Base-by-base conservation (phyloP, 345 rosid genomes). In the Passiflora organensis region DNA sequence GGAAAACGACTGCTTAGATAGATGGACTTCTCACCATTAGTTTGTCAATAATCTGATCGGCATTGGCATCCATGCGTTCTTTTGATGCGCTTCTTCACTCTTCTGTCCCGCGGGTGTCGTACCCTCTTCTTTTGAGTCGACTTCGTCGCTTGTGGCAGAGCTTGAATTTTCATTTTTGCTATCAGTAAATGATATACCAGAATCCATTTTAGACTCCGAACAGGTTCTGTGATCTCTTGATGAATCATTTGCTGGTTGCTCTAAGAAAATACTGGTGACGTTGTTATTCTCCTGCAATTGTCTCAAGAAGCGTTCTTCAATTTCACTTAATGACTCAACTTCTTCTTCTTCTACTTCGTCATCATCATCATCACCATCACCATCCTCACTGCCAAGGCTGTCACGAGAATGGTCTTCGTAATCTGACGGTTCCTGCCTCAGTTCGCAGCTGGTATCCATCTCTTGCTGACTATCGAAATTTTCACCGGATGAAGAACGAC, bases 381-480 rank as follows among this genome's bases (percentile, higher is more conserved):
- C 86, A 23, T 72, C 82, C 49, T 65, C 76, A 11, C 73, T 67
- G 6, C 58, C 64, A 56, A 55, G 66, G 46, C 68, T 66, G 64
- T 67, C 66, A 54, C 65, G 62, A 32, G 68, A 69, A 60, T 70
- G 55, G 54, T 81, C 71, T 42, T 78, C 82, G 38, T 61, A 68
- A 32, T 84, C 90, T 1, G 88, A 80, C 16, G 71, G 68, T 6
- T 69, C 69, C 55, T 72, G 78, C 66, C 81, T 83, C 72, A 82
- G 70, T 54, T 82, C 94, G 36, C 83, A 67, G 78, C 88, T 81
- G 56, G 78, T 81, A 48, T 88, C 97, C 83, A 78, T 84, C 70
- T 87, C 91, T 51, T 74, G 88, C 59, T 79, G 91, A 66, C 80
- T 76, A 49, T 88, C 84, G 19, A 73, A 82, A 4, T 84, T 84